A percentile compares a stretch with the other conserved stretches of the same genome.
Conservation (phyloP, 352 stramenopile species). For the Saprolegnia parasitica region DNA sequence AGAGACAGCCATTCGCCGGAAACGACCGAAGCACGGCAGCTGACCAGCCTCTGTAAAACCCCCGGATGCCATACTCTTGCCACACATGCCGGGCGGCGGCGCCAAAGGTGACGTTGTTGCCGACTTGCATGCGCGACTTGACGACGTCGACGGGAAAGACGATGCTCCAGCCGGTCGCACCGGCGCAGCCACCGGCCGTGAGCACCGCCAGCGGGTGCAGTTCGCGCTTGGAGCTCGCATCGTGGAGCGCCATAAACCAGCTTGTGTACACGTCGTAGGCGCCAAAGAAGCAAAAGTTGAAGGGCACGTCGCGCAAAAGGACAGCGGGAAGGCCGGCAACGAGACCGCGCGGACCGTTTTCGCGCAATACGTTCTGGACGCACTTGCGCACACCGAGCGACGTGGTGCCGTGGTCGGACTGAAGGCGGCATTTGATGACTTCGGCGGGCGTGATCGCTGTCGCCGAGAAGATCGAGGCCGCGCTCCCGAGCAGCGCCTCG, state of each 20-base stretch:
- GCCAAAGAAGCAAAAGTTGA: conserved; percentile 89
- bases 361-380: conserved; percentile 52
- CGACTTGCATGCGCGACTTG: conserved; percentile 78
- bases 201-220: conserved; percentile 71
- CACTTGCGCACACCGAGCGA: conserved; percentile 67
- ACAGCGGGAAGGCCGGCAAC: conserved; percentile 75
- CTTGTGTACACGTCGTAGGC: conserved; percentile 76
- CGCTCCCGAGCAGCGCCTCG: conserved; percentile 72
- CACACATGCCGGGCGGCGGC: conserved; percentile 52
- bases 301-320: conserved; percentile 81
- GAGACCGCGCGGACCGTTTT: conserved; percentile 56
- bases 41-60: conserved; percentile 84
- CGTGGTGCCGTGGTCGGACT: conserved; percentile 64
- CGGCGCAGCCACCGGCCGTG: conserved; percentile 62
- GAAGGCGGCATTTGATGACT: conserved; percentile 81
- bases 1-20: conserved; percentile 82
- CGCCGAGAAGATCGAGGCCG: conserved; percentile 76
- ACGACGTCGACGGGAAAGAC: conserved; percentile 82
- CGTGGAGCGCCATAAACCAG: conserved; percentile 31
- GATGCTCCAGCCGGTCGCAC: conserved; percentile 77
- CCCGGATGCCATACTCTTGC: conserved; percentile 52
- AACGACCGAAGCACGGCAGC: conserved; percentile 79
- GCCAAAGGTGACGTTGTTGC: conserved; percentile 31
- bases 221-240: conserved; percentile 55
- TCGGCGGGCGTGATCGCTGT: conserved; percentile 82